Evolutionary conservation across 176 grass and related monocot genomes (phyloP).

Genomic region (Saccharum officinarum): DNA sequence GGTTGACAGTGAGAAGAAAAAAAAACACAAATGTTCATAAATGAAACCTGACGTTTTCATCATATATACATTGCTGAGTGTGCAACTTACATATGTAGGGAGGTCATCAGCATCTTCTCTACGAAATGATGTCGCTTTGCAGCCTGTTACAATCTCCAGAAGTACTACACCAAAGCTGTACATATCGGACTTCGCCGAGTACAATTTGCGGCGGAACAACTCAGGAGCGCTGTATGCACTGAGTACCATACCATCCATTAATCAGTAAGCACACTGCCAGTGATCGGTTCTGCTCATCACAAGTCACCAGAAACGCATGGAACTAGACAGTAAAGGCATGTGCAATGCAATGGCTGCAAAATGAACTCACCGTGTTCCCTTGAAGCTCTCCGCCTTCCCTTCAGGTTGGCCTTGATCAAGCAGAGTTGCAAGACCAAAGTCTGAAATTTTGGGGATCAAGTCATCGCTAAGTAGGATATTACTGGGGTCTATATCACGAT

Average conservation of each 20-base stretch:
- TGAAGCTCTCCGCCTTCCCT: constrained; percentile 5
- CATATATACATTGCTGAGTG: background rate
- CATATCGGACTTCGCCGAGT: constrained; percentile 31
- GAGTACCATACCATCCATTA: background rate
- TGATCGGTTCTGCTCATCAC: background rate
- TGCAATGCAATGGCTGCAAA: background rate
- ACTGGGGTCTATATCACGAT: constrained; percentile 35
- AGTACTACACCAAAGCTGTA: constrained; percentile 42
- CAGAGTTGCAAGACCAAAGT: constrained; percentile 36
- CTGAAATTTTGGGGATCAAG: constrained; percentile 35
- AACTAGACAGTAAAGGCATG: background rate
- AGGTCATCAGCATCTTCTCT: constrained; percentile 27
- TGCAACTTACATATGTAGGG: constrained; percentile 26
- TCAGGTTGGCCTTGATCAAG: constrained; percentile 26
- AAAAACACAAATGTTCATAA: background rate
- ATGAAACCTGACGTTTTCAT: background rate
- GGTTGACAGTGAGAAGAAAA: background rate
- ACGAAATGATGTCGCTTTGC: background rate
- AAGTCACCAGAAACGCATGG: background rate
- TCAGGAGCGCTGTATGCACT: constrained; percentile 36
- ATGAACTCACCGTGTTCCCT: background rate
- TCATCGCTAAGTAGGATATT: constrained; percentile 28
- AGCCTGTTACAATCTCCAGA: constrained; percentile 32
- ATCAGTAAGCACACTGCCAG: background rate
- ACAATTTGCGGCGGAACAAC: background rate